Base-by-base conservation (phyloP, 192 early-diverging fungal species). In the Entrophospora sp. region DNA sequence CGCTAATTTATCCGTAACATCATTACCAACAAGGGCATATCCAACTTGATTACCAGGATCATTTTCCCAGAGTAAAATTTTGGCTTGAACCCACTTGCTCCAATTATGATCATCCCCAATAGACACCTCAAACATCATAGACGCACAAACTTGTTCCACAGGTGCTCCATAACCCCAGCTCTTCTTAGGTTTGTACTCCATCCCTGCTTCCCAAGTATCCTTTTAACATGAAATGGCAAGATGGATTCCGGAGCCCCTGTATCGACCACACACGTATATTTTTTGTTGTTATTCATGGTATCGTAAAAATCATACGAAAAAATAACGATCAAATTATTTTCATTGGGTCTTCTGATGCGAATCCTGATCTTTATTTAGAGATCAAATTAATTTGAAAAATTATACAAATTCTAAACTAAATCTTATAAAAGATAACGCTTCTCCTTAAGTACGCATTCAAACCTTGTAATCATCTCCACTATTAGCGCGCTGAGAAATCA, bases 11-110 rank as follows among this genome's bases (percentile, higher is more conserved):
- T 63, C 44, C 10, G 61, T 49, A 63, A 63, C 44, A 63, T 63
- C 61, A 36, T 63, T 63, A 43, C 61, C 42, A 24, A 63, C n/a
- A 25, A 63, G 61, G n/a, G 61, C 61, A 49, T 64, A 32, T 43
- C 16, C 42, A 8, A 62, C 61, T 22, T 45, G 20, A 44, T 63
- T 9, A 2, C 61, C 61, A 18, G 61, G 37, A 1, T 14, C 1
- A 5, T 3, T 38, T 31, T 61, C 59, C 32, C 61, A 63, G 28
- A 48, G n/a, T 48, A n/a, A 0, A 63, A 63, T 63, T 44, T 35
- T 63, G 5, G 61, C 31, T 30, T 35, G 18, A 22, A 63, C 44
- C 61, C 61, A 63, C 32, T 63, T 63, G 9, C 30, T 14, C 45
- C 61, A 63, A 49, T 63, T 63, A 22, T 36, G 2, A 18, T 49